phyloP scores from a whole-genome alignment of 1,139 yeast genomes.

The Nematodospora anomalae region DNA sequence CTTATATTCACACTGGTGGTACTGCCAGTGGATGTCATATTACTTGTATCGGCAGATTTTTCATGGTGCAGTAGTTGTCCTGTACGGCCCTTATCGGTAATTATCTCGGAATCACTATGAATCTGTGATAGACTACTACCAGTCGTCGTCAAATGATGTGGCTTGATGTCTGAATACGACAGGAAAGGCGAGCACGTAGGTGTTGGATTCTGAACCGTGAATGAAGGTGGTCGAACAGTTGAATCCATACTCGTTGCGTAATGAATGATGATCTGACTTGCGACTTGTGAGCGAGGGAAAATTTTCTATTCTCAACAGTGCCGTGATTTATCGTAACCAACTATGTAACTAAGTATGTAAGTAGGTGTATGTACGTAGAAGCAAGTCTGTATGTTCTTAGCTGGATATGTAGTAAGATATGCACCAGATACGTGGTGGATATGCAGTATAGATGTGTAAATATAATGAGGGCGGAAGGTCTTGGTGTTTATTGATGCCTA shows the following conservation, averaged over 20 bases:
- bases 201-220: background rate
- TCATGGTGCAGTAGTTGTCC: background rate
- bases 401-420: too few species aligned
- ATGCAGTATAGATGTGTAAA: too few species aligned
- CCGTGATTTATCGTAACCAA: too few species aligned
- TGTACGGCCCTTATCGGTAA: conserved; percentile 2
- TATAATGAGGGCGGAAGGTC: too few species aligned
- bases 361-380: too few species aligned
- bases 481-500: too few species aligned
- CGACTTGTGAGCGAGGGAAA: too few species aligned
- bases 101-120: conserved; percentile 8
- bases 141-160: conserved; percentile 1
- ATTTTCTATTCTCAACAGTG: too few species aligned
- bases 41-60: background rate
- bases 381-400: too few species aligned
- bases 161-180: background rate
- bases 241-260: background rate
- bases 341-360: too few species aligned
- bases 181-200: background rate
- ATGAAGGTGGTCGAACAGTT: background rate
- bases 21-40: background rate
- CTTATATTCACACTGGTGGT: background rate
- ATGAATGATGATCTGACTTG: background rate
- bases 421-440: too few species aligned
- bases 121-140: conserved; percentile 5